Evolutionary conservation across 2,329 filamentous ascomycete genomes (phyloP).

Genomic region (Phoma sp.): DNA sequence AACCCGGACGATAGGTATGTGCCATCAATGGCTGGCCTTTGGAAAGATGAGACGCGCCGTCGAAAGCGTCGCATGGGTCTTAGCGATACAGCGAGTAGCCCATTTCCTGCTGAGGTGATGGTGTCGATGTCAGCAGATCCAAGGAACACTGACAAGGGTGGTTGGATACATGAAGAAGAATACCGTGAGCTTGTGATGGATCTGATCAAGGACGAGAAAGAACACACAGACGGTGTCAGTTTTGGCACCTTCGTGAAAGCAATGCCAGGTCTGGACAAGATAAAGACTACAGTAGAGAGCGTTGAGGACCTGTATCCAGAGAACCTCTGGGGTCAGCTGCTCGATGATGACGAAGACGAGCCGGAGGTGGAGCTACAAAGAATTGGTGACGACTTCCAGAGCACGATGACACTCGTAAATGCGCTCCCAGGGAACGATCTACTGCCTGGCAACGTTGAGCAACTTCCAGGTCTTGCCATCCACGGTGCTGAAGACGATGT

Average conservation of each 20-base stretch:
- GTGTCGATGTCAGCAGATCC: conserved; percentile 88
- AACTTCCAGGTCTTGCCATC: conserved; percentile 12
- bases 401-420: conserved; percentile 9
- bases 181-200: conserved; percentile 69
- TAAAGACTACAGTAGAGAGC: conserved; percentile 82
- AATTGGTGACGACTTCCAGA: conserved; percentile 1
- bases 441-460: not conserved
- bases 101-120: conserved; percentile 80
- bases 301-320: conserved; percentile 85
- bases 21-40: conserved; percentile 90
- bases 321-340: conserved; percentile 55
- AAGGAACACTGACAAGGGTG: conserved; percentile 72
- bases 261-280: conserved; percentile 58
- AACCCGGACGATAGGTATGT: conserved; percentile 79
- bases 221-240: conserved; percentile 53
- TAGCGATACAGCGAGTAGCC: conserved; percentile 68
- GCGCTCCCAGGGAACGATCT: conserved; percentile 2
- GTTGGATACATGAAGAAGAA: conserved; percentile 93
- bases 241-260: conserved; percentile 72
- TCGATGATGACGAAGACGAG: not conserved
- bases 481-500: conserved; percentile 30
- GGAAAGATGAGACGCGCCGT: conserved; percentile 85
- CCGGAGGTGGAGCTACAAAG: not conserved
- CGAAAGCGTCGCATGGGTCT: conserved; percentile 75
- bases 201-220: conserved; percentile 69